phyloP scores from a whole-genome alignment of 192 early-diverging fungal species.

The Rhizophagus sp. region DNA sequence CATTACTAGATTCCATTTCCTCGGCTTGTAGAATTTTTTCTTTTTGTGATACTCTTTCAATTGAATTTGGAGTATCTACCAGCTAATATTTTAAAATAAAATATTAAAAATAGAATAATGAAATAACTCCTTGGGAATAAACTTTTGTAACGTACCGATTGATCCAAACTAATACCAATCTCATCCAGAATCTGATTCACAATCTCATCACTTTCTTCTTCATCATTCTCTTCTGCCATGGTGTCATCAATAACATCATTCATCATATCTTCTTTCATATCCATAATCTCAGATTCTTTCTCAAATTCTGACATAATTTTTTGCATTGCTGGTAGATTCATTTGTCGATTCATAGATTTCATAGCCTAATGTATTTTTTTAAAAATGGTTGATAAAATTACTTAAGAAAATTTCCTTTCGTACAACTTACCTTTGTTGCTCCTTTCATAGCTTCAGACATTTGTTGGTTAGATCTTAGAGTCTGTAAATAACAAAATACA shows the following conservation, averaged over 20 bases:
- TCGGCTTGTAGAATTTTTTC: constrained; percentile 56
- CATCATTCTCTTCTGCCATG: constrained; percentile 93
- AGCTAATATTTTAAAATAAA: constrained; percentile 37
- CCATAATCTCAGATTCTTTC: constrained; percentile 91
- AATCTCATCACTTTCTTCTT: constrained; percentile 87
- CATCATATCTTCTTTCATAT: constrained; percentile 99
- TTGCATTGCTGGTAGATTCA: constrained; percentile 92
- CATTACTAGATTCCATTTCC: constrained; percentile 58
- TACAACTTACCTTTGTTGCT: constrained; percentile 71
- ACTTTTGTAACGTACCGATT: constrained; percentile 56
- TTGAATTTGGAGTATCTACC: constrained; percentile 47
- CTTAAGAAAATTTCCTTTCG: not conserved
- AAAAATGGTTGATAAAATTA: not conserved
- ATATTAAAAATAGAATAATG: not conserved
- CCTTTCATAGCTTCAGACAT: constrained; percentile 96
- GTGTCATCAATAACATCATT: constrained; percentile 95
- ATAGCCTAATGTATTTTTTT: constrained; percentile 64
- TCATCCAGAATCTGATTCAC: constrained; percentile 95
- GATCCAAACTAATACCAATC: constrained; percentile 82
- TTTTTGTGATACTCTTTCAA: constrained; percentile 36
- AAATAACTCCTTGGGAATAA: not conserved
- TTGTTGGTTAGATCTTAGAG: constrained; percentile 90
- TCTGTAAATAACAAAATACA: constrained; percentile 50
- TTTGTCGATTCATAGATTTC: constrained; percentile 91
- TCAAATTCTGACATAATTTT: constrained; percentile 99